phyloP scores from a whole-genome alignment of 257 asterid species.

The Solanum gandarillasii region DNA sequence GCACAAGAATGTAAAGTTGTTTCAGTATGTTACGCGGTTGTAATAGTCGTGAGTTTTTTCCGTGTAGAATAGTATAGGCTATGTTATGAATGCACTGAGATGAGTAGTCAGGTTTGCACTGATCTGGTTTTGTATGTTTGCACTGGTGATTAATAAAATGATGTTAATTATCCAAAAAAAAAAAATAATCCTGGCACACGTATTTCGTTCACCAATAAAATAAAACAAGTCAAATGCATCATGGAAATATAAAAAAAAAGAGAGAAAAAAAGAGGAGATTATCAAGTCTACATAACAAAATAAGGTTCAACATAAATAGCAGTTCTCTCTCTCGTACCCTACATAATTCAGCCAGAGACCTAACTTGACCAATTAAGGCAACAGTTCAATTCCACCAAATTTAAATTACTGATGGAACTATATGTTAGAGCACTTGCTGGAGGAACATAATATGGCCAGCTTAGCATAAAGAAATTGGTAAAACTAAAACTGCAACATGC shows the following conservation, averaged over 20 bases:
- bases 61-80: too few species aligned
- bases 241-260: too few species aligned
- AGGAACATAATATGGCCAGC: not conserved
- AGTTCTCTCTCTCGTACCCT: not conserved
- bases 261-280: not conserved
- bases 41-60: too few species aligned
- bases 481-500: not conserved
- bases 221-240: not conserved
- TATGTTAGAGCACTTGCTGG: not conserved
- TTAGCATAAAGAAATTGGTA: not conserved
- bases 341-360: not conserved
- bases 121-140: too few species aligned
- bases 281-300: not conserved
- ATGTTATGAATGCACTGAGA: too few species aligned
- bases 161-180: too few species aligned
- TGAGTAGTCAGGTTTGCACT: too few species aligned
- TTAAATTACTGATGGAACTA: constrained; percentile 7
- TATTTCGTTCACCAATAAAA: not conserved
- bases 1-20: too few species aligned
- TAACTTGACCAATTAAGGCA: not conserved
- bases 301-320: not conserved
- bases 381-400: constrained; percentile 5
- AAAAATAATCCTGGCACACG: not conserved
- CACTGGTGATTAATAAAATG: too few species aligned
- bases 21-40: too few species aligned